Conservation (phyloP, 139 green algal species). For the Chlorella sorokiniana region DNA sequence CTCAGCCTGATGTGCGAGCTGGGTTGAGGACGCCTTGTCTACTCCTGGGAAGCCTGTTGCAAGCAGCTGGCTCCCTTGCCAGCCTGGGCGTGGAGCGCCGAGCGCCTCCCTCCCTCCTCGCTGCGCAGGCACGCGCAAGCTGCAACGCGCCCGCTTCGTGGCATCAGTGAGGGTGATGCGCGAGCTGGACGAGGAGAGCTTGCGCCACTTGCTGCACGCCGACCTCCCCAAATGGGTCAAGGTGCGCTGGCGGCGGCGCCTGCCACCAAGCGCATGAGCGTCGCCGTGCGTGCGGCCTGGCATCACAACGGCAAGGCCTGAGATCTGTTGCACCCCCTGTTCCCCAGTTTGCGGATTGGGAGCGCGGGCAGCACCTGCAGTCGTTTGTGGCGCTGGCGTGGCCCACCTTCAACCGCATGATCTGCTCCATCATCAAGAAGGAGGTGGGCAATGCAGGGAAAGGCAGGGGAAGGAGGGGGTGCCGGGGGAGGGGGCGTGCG, state of each 20-base stretch:
- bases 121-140: constrained; percentile 4
- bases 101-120: background rate
- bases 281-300: too few relatives aligned
- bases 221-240: constrained; percentile 47
- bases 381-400: constrained; percentile 30
- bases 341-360: background rate
- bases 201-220: constrained; percentile 29
- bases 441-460: constrained; percentile 6
- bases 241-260: background rate
- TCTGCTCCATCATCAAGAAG: constrained; percentile 42
- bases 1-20: too few relatives aligned
- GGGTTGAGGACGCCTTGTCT: too few relatives aligned
- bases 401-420: constrained; percentile 36
- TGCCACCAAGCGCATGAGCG: too few relatives aligned
- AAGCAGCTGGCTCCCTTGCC: background rate
- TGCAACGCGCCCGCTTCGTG: constrained; percentile 38
- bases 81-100: background rate
- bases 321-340: background rate
- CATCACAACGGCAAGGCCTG: too few relatives aligned
- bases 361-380: constrained; percentile 28
- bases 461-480: background rate
- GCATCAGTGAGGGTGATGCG: constrained; percentile 37
- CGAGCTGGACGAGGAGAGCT: constrained; percentile 36
- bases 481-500: background rate
- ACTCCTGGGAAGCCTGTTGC: too few relatives aligned